Evolutionary conservation across 2,329 filamentous ascomycete genomes (phyloP).

Genomic region (Macrophomina tecta): DNA sequence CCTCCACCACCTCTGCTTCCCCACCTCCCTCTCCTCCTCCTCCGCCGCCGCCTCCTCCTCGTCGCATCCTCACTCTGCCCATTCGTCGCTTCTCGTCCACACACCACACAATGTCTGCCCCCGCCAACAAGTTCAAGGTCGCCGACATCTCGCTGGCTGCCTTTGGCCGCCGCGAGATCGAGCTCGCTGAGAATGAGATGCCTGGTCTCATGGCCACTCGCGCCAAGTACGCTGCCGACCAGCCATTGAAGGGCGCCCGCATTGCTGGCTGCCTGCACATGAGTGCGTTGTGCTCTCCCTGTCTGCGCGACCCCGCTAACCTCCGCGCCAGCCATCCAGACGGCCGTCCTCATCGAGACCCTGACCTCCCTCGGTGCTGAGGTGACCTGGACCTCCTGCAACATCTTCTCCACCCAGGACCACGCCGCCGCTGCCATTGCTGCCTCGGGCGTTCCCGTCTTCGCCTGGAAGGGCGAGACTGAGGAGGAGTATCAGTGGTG

Average conservation of each 20-base stretch:
- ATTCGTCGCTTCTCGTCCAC: constrained; percentile 31
- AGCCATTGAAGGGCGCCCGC: constrained; percentile 91
- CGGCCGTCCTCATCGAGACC: constrained; percentile 98
- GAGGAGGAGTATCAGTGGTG: constrained; percentile 99
- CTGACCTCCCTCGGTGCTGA: constrained; percentile 92
- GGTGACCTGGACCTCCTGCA: constrained; percentile 98
- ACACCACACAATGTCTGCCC: constrained; percentile 65
- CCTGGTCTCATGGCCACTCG: constrained; percentile 97
- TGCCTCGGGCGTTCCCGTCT: constrained; percentile 87
- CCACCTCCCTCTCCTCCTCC: neutral
- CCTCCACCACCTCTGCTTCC: constrained; percentile 20
- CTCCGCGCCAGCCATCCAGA: constrained; percentile 78
- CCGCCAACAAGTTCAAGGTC: constrained; percentile 96
- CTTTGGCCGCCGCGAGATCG: constrained; percentile 98
- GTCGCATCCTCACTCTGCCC: constrained; percentile 25
- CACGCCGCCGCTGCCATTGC: constrained; percentile 98
- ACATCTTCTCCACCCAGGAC: constrained; percentile 99
- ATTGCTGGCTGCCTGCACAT: constrained; percentile 99
- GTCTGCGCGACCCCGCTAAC: constrained; percentile 31
- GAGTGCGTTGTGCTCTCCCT: constrained; percentile 62
- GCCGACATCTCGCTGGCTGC: constrained; percentile 95
- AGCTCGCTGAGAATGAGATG: constrained; percentile 92
- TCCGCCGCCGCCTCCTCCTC: neutral
- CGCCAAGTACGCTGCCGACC: constrained; percentile 86
- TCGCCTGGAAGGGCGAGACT: constrained; percentile 88